Percentiles rank a stretch among this genome's conserved stretches.
These are phyloP conservation scores for Venturia nashicola DNA, from an alignment of 2,329 filamentous ascomycete genomes.

Conservation along the genomic window DNA sequence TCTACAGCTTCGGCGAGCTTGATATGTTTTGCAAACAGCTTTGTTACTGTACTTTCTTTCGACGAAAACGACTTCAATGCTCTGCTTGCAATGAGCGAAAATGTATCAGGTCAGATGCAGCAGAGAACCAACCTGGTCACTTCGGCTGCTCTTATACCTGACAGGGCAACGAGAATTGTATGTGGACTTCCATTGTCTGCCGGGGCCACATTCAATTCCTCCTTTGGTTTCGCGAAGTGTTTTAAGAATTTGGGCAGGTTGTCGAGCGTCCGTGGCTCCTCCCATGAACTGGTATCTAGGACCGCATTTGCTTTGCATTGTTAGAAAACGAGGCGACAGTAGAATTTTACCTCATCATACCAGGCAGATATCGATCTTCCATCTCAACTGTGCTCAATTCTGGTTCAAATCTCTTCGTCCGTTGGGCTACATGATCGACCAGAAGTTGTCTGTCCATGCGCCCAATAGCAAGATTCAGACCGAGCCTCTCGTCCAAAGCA, in stretches of 20 bases:
- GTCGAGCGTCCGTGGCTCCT: constrained; percentile 52
- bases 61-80: constrained; percentile 66
- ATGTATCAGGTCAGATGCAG: not conserved
- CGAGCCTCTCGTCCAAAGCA: constrained; percentile 31
- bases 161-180: constrained; percentile 76
- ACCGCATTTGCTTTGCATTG: constrained; percentile 52
- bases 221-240: constrained; percentile 43
- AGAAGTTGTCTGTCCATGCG: constrained; percentile 74
- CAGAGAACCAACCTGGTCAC: constrained; percentile 48
- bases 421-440: constrained; percentile 74
- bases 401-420: constrained; percentile 63
- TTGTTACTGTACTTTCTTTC: constrained; percentile 68
- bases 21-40: constrained; percentile 97
- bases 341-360: constrained; percentile 32
- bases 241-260: constrained; percentile 73
- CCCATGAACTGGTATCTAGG: constrained; percentile 66
- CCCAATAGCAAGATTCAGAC: constrained; percentile 68
- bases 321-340: not conserved
- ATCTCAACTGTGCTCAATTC: constrained; percentile 76
- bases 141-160: constrained; percentile 77
- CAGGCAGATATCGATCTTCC: constrained; percentile 67
- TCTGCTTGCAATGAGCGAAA: constrained; percentile 30
- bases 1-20: constrained; percentile 79
- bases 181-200: constrained; percentile 54
- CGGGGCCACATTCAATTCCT: constrained; percentile 50